Evolutionary conservation across 139 green algal species (phyloP), one percentile per base, ranked within the genome.

Genomic region (Chlorella sorokiniana): DNA sequence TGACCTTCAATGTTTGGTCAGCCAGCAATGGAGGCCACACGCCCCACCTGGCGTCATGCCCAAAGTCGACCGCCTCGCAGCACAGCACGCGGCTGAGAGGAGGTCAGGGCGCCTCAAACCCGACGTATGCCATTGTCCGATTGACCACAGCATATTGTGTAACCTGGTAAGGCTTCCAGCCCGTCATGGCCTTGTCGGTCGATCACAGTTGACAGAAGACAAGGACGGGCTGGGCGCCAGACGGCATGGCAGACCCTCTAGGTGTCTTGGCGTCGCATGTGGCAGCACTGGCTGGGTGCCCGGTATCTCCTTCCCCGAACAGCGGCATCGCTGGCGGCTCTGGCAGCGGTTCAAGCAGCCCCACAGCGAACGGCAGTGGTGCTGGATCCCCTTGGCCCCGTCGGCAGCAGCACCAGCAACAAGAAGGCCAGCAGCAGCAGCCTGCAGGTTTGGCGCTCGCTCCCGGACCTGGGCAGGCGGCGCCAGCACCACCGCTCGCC

Each of bases 201-300:
- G 48, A 11, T 56, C 48, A 25, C 48, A 16, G 16, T 56, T 56
- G 16, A 56, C 48, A n/a, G n/a, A n/a, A n/a, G n/a, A n/a, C n/a
- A n/a, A n/a, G n/a, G n/a, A n/a, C n/a, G n/a, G n/a, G 31, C 33
- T 69, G 62, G 10, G 31, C 62, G 41, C 54, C 54, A 4, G 54
- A 4, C 54, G 42, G 29, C 44, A 77, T 77, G 70, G 70, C 38
- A n/a, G 73, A 79, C 73, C 73, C 73, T 25, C 37, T 79, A 3
- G 73, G 73, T 7, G 69, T n/a, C 18, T 16, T 79, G n/a, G 42
- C 27, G 11, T 18, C 38, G 35, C 25, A 10, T 14, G 27, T 3
- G 45, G 45, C 3, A 9, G 29, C 6, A 25, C 41, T 11, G 31
- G 40, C 33, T 38, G 68, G 29, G 9, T 3, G 29, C 7, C 68